Evolutionary conservation across 768 basidiomycete species (phyloP).

Genomic region (Suillus weaverae): DNA sequence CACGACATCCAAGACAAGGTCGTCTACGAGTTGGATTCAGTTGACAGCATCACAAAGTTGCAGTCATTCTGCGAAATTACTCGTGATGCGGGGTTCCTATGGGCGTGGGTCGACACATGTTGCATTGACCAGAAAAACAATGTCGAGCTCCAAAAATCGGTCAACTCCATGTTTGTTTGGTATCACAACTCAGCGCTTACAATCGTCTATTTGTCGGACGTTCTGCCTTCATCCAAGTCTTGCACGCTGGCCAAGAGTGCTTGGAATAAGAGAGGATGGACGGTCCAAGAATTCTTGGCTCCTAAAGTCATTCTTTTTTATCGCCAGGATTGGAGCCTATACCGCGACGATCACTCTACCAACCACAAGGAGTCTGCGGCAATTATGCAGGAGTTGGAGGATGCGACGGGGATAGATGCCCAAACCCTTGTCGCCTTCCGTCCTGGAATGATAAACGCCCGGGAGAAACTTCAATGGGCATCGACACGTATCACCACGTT

Average conservation of each 20-base stretch:
- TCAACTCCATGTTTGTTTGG: constrained; percentile 32
- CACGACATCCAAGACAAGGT: constrained; percentile 16
- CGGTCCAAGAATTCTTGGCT: constrained; percentile 28
- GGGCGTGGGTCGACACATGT: constrained; percentile 31
- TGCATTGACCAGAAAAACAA: constrained; percentile 26
- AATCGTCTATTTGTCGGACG: constrained; percentile 27
- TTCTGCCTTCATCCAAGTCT: constrained; percentile 3
- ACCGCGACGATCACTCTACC: not conserved
- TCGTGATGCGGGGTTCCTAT: constrained; percentile 29
- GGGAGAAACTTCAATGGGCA: not conserved
- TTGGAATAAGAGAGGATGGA: constrained; percentile 29
- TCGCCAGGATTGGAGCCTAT: constrained; percentile 20
- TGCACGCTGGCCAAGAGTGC: not conserved
- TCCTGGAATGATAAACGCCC: not conserved
- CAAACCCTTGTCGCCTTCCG: not conserved
- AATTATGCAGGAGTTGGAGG: not conserved
- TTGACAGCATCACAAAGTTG: constrained; percentile 17
- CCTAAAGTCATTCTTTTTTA: constrained; percentile 29
- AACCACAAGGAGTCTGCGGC: not conserved
- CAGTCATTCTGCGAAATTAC: constrained; percentile 29
- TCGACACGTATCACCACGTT: not conserved
- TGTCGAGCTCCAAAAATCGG: constrained; percentile 26
- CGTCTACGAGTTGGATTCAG: constrained; percentile 19
- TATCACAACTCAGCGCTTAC: constrained; percentile 26
- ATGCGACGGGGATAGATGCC: not conserved